phyloP scores from a whole-genome alignment of 2,329 filamentous ascomycete species.

The Xylariaceae sp. region DNA sequence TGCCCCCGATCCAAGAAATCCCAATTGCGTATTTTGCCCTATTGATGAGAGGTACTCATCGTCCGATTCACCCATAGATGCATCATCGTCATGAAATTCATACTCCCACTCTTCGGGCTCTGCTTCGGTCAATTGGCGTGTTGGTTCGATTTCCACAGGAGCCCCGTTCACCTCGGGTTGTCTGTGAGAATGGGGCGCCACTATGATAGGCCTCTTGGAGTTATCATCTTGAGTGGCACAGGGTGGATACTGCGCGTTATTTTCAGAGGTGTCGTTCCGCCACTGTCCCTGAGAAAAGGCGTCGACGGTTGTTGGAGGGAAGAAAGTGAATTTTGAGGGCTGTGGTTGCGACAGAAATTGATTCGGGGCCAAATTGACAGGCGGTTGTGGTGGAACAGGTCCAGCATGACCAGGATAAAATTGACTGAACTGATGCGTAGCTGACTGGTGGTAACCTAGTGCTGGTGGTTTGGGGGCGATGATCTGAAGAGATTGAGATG shows the following conservation, averaged over 20 bases:
- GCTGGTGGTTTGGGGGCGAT: slow-evolving; percentile 50
- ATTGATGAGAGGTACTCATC: slow-evolving; percentile 46
- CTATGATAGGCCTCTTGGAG: slow-evolving; percentile 14
- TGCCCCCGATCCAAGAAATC: slow-evolving; percentile 38
- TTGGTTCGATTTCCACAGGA: slow-evolving; percentile 17
- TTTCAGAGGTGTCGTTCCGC: slow-evolving; percentile 22
- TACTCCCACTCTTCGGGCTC: slow-evolving; percentile 36
- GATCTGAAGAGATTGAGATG: slow-evolving; percentile 37
- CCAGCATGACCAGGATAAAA: slow-evolving; percentile 33
- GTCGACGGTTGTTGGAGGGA: slow-evolving; percentile 29
- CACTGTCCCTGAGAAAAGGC: slow-evolving; percentile 27
- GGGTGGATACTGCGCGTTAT: slow-evolving; percentile 26
- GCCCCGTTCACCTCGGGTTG: slow-evolving; percentile 21
- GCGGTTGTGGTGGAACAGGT: slow-evolving; percentile 23
- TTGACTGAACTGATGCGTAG: slow-evolving; percentile 28
- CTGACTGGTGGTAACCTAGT: slow-evolving; percentile 32
- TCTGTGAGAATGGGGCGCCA: slow-evolving; percentile 13
- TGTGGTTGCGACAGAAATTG: slow-evolving; percentile 23
- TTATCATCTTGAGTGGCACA: slow-evolving; percentile 13
- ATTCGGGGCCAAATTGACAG: slow-evolving; percentile 24
- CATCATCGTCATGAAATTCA: slow-evolving; percentile 54
- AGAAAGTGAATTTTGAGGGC: slow-evolving; percentile 29
- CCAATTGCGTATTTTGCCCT: slow-evolving; percentile 34
- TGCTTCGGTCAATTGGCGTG: slow-evolving; percentile 1
- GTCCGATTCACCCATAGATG: slow-evolving; percentile 57